These are phyloP conservation scores for Manihot esculenta DNA, from an alignment of 441 rosid species.

Conservation along the genomic window DNA sequence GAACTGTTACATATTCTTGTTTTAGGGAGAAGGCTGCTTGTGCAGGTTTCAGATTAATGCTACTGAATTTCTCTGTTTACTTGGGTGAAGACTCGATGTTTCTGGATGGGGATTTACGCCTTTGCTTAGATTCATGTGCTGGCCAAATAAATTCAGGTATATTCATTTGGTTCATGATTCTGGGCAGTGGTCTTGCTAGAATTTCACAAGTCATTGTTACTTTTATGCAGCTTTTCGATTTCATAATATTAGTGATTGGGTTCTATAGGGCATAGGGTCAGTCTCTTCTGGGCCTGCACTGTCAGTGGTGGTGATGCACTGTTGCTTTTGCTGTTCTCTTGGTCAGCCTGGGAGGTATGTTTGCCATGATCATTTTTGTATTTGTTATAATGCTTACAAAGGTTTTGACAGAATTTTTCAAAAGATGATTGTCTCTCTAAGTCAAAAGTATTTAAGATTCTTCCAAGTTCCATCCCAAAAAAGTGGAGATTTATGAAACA, in stretches of 20 bases:
- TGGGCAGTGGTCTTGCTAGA: too few relatives aligned
- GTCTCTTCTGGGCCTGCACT: conserved; percentile 53
- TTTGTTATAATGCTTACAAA: background rate
- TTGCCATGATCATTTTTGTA: background rate
- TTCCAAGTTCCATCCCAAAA: too few relatives aligned
- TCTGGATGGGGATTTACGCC: conserved; percentile 31
- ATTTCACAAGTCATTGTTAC: background rate
- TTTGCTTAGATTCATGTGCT: conserved; percentile 47
- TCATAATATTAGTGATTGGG: too few relatives aligned
- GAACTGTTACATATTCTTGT: too few relatives aligned
- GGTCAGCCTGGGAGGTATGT: conserved; percentile 43
- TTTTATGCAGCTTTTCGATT: too few relatives aligned
- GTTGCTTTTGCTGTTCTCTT: conserved; percentile 40
- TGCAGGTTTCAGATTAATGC: conserved; percentile 58
- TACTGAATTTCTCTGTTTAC: conserved; percentile 49
- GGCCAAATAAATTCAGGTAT: conserved; percentile 52
- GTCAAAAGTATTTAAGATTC: too few relatives aligned
- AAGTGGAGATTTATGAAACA: too few relatives aligned
- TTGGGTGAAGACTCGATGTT: conserved; percentile 22
- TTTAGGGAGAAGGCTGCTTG: too few relatives aligned
- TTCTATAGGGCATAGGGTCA: conserved; percentile 51
- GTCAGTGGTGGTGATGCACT: conserved; percentile 37
- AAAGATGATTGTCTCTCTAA: too few relatives aligned
- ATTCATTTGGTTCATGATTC: conserved; percentile 11
- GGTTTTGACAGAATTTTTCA: background rate